A percentile compares a stretch with the other conserved stretches of the same genome.
Conservation (phyloP, 1,284 basidiomycete species). For the Marasmius sp. region DNA sequence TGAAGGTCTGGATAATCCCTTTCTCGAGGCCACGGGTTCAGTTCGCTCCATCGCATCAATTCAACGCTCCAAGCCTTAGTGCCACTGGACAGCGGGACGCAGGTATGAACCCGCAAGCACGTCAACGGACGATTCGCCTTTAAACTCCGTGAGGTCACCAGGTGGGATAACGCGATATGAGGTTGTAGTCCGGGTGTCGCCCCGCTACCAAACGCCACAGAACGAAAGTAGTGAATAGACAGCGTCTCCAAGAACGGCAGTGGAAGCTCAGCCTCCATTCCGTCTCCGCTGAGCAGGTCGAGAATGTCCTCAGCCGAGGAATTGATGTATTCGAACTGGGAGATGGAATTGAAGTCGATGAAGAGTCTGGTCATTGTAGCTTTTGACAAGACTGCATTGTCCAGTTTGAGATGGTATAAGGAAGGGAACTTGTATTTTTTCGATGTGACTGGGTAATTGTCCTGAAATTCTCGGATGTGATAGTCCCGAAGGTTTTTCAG, state of each 20-base stretch:
- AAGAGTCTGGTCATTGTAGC: neutral
- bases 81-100: neutral
- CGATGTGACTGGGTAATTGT: neutral
- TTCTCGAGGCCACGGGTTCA: neutral
- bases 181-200: neutral
- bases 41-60: neutral
- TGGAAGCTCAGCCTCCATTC: neutral
- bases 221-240: neutral
- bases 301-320: neutral
- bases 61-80: neutral
- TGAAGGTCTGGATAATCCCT: neutral
- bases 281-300: neutral
- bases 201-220: neutral
- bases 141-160: neutral
- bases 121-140: neutral
- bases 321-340: neutral
- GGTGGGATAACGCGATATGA: neutral
- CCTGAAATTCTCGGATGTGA: neutral
- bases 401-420: neutral
- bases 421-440: neutral
- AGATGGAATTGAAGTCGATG: neutral
- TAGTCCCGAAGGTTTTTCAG: neutral
- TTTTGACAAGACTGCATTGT: neutral
- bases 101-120: neutral
- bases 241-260: neutral